phyloP scores from a whole-genome alignment of 2,329 filamentous ascomycete genomes.

The Magnaporthiopsis poae region DNA sequence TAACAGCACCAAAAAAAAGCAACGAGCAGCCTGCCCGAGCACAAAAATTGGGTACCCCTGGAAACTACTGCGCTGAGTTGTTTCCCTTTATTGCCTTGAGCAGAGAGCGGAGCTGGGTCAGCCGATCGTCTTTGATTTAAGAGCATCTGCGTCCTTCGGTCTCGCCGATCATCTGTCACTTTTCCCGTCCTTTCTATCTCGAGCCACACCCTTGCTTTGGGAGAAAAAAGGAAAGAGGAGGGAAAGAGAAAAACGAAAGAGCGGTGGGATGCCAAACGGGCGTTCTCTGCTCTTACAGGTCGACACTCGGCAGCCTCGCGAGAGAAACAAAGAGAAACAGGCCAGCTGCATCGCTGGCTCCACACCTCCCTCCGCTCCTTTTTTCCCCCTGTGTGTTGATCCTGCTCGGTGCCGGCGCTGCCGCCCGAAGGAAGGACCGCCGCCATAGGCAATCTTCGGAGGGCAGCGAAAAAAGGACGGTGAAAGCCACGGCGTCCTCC shows the following conservation, averaged over 20 bases:
- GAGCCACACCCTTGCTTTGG: neutral
- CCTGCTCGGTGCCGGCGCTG: neutral
- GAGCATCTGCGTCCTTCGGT: neutral
- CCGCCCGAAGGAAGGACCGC: neutral
- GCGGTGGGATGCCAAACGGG: conserved; percentile 1
- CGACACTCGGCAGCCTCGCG: neutral
- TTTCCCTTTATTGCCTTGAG: neutral
- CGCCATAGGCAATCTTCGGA: neutral
- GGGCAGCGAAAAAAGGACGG: neutral
- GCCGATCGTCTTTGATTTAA: conserved; percentile 2
- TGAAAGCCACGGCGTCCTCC: neutral
- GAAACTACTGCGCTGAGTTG: neutral
- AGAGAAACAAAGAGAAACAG: neutral
- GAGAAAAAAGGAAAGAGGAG: neutral
- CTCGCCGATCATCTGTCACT: conserved; percentile 8
- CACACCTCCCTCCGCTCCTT: neutral
- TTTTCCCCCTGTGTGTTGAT: neutral
- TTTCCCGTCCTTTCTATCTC: conserved; percentile 2
- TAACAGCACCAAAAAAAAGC: neutral
- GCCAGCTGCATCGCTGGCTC: neutral
- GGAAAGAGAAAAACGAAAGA: neutral
- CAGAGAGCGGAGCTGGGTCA: neutral
- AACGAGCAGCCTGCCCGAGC: neutral
- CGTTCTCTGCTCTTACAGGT: neutral
- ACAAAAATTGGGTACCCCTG: neutral